These are phyloP conservation scores for Daphne laureola DNA, from an alignment of 441 rosid species.

Conservation along the genomic window DNA sequence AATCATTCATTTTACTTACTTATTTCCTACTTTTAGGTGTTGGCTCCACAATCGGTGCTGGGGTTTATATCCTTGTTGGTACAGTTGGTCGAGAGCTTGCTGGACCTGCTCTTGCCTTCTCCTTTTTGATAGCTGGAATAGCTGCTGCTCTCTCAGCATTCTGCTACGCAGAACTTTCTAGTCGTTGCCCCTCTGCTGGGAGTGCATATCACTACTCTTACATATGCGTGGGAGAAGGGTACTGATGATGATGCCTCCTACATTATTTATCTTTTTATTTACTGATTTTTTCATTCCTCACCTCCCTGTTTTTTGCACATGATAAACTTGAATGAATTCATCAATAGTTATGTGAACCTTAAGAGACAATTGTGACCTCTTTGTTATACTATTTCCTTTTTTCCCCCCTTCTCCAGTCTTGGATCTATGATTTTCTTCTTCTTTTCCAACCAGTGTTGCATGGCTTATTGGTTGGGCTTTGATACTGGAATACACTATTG, in stretches of 20 bases:
- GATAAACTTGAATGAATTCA: not conserved
- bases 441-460: constrained; percentile 41
- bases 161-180: constrained; percentile 88
- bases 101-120: constrained; percentile 77
- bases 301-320: not conserved
- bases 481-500: constrained; percentile 77
- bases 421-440: not conserved
- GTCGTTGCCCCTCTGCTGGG: constrained; percentile 92
- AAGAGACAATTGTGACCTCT: not conserved
- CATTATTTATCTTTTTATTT: too few relatives aligned
- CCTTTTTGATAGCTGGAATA: constrained; percentile 78
- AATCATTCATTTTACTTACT: too few relatives aligned
- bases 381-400: not conserved
- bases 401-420: not conserved
- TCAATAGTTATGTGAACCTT: not conserved
- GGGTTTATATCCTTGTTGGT: constrained; percentile 88
- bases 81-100: constrained; percentile 92
- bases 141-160: constrained; percentile 87
- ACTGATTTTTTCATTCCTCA: not conserved
- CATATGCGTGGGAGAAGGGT: constrained; percentile 94
- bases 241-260: too few relatives aligned
- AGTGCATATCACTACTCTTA: constrained; percentile 92
- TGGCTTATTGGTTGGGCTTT: constrained; percentile 93
- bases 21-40: too few relatives aligned
- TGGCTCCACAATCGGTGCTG: constrained; percentile 91